phyloP scores from a whole-genome alignment of 2,329 filamentous ascomycete species.

The Fusarium nygamai region DNA sequence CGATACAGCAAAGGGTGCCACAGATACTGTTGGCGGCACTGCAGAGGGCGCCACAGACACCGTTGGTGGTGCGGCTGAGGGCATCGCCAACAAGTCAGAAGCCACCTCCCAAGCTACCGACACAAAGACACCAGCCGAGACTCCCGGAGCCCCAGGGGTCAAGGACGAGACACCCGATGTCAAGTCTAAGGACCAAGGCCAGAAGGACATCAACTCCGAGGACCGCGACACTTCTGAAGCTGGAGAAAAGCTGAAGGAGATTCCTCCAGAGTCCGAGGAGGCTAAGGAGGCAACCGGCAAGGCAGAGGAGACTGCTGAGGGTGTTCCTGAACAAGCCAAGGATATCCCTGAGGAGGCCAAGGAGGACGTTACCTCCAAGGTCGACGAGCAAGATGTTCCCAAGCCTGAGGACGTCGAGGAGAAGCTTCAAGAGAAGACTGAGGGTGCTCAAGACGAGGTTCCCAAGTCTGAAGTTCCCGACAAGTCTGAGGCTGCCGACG shows the following conservation, averaged over 20 bases:
- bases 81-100: conserved; percentile 30
- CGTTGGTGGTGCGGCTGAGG: conserved; percentile 34
- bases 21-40: conserved; percentile 14
- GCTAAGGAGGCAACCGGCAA: conserved; percentile 22
- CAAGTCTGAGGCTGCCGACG: conserved; percentile 18
- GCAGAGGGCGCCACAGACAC: conserved; percentile 5
- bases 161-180: conserved; percentile 25
- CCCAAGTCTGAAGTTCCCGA: conserved; percentile 21
- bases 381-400: conserved; percentile 26
- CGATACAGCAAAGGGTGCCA: conserved; percentile 12
- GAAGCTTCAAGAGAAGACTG: conserved; percentile 24
- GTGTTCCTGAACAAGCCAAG: conserved; percentile 17
- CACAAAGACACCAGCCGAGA: conserved; percentile 27
- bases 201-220: conserved; percentile 28
- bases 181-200: conserved; percentile 13
- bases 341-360: conserved; percentile 27
- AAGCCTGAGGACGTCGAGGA: conserved; percentile 23
- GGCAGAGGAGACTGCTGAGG: conserved; percentile 30
- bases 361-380: conserved; percentile 25
- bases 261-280: conserved; percentile 23
- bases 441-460: conserved; percentile 38
- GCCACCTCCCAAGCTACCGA: conserved; percentile 18
- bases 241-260: conserved; percentile 27
- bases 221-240: conserved; percentile 34
- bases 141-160: conserved; percentile 23